phyloP scores from a whole-genome alignment of 2,329 filamentous ascomycete genomes.

The Trichoderma atroviride region DNA sequence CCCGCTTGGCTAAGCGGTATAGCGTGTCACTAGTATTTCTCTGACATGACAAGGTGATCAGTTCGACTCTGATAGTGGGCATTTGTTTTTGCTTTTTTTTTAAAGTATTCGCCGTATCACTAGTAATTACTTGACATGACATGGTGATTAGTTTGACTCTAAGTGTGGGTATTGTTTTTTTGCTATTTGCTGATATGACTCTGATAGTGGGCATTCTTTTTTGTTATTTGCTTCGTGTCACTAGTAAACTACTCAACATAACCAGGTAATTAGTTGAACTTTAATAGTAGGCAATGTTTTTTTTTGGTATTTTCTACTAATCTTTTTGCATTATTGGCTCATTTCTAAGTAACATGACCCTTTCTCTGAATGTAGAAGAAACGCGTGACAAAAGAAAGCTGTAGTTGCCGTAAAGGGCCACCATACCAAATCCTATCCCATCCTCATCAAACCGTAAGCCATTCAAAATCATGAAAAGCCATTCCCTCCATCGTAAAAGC shows the following conservation, averaged over 20 bases:
- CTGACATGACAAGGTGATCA: conserved; percentile 29
- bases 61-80: conserved; percentile 28
- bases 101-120: no score
- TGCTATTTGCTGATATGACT: no score
- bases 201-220: no score
- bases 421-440: background rate
- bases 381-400: conserved; percentile 1
- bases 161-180: no score
- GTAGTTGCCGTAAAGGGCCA: background rate
- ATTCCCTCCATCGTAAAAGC: background rate
- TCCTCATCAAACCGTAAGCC: background rate
- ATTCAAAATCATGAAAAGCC: background rate
- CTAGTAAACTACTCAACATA: conserved; percentile 21
- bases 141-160: no score
- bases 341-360: background rate
- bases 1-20: conserved; percentile 28
- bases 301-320: background rate
- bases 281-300: conserved; percentile 25
- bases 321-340: background rate
- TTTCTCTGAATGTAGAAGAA: background rate
- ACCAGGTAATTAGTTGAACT: conserved; percentile 27
- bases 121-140: no score
- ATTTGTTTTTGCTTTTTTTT: background rate
- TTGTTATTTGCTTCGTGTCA: conserved; percentile 14
- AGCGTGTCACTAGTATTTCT: conserved; percentile 27